Evolutionary conservation across 495 filamentous ascomycete species (phyloP), one percentile per base, ranked within the genome.

Genomic region (Corynascus novoguineensis): DNA sequence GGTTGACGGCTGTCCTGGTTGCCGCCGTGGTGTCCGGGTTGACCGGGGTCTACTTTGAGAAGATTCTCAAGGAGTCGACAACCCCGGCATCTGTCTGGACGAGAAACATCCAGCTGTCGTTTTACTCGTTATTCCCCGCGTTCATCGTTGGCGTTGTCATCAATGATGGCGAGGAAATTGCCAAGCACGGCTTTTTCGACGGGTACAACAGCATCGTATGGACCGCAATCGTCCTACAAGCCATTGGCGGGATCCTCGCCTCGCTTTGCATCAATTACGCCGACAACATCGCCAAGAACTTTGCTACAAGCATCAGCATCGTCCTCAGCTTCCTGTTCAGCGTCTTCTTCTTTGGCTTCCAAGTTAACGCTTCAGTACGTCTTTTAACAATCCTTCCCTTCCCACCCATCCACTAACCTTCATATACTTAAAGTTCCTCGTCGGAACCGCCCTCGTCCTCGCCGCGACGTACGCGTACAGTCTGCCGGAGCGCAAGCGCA

Each of bases 191-290:
- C 5, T 89, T 97, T 69, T 97, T 97, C 64, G 86, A 86, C 19
- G 93, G 93, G 8, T 98, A 97, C 73, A 96, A 92, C 70, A 81
- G 79, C 74, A 78, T 92, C 27, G 93, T 97, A 4, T 97, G 92
- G 92, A 80, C 84, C 2, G 85, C 89, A 14, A 86, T 98, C 55
- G 58, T 81, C 3, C 78, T 92, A 47, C 93, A 98, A 66, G 88
- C 92, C 0, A 64, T 86, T 11, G 91, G 91, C 38, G 93, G 93
- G 8, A 79, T 97, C 12, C 64, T 92, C 5, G 82, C 91, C 10
- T 89, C 89, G 1, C 81, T 96, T 50, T 90, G 86, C 69, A 86
- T 95, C 68, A 89, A 88, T 47, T 89, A 91, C 66, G 86, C 90
- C 5, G 86, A 93, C 69, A 93, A 89, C 64, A 90, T 92, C 65